Conservation (phyloP, 1,284 basidiomycete genomes). For the Trametes versicolor region DNA sequence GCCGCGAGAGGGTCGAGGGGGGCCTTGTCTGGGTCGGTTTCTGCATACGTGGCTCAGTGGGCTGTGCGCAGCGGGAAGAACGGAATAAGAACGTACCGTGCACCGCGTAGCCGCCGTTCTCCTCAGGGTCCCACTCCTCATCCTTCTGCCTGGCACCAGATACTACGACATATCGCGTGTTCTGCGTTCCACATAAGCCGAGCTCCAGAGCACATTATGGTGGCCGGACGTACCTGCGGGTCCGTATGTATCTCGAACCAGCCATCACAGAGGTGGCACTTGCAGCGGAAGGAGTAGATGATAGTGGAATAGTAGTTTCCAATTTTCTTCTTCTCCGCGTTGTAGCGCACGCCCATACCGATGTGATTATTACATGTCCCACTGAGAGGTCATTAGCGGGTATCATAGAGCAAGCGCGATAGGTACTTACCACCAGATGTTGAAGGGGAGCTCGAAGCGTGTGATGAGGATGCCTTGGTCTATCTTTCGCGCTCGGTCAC, state of each 20-base stretch:
- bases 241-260: conserved; percentile 99
- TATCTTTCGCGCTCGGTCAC: conserved; percentile 90
- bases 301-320: conserved; percentile 96
- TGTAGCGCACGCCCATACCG: conserved; percentile 97
- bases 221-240: conserved; percentile 74
- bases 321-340: conserved; percentile 97
- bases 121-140: conserved; percentile 96
- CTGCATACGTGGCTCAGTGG: conserved; percentile 46
- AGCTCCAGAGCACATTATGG: too few relatives aligned
- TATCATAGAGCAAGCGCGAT: not conserved
- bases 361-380: conserved; percentile 94
- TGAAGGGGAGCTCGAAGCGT: conserved; percentile 95
- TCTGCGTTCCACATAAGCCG: conserved; percentile 57
- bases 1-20: conserved; percentile 85
- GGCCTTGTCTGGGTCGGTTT: conserved; percentile 73
- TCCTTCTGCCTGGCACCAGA: conserved; percentile 92
- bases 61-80: conserved; percentile 1
- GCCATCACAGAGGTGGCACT: conserved; percentile 92
- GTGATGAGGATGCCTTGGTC: conserved; percentile 95
- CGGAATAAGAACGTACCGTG: conserved; percentile 63
- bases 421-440: conserved; percentile 91
- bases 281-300: conserved; percentile 95
- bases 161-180: conserved; percentile 93
- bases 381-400: conserved; percentile 49
- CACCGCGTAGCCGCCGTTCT: conserved; percentile 92